These are phyloP conservation scores for Neocucurbitaria cava DNA, from an alignment of 2,329 filamentous ascomycete species.

Conservation along the genomic window DNA sequence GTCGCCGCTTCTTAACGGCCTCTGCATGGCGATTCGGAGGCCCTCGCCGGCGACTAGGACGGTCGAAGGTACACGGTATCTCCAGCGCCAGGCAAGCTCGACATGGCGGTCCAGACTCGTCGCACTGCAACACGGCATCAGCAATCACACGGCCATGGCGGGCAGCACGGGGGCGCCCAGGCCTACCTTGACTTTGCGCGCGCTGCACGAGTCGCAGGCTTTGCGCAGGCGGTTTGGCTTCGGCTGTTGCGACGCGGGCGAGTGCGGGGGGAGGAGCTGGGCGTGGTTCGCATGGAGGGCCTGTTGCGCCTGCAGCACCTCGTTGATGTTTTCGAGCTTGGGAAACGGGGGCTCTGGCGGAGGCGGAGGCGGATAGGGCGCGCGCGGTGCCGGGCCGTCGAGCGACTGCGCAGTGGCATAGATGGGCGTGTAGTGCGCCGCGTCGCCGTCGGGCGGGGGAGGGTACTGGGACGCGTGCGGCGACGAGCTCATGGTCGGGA, in stretches of 20 bases:
- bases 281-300: conserved; percentile 46
- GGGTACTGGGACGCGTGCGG: conserved; percentile 25
- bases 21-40: conserved; percentile 72
- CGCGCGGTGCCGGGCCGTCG: conserved; percentile 18
- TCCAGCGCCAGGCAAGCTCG: conserved; percentile 69
- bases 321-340: conserved; percentile 47
- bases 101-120: conserved; percentile 71
- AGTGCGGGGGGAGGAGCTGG: conserved; percentile 23
- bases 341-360: conserved; percentile 36
- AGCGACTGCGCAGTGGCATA: conserved; percentile 24
- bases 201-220: conserved; percentile 53
- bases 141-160: background rate
- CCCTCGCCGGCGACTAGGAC: conserved; percentile 68
- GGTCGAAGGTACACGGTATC: conserved; percentile 71
- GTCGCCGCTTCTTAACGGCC: conserved; percentile 67
- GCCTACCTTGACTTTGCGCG: conserved; percentile 50
- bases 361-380: conserved; percentile 30
- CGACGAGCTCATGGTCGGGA: conserved; percentile 16
- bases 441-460: conserved; percentile 21
- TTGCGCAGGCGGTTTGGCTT: conserved; percentile 50
- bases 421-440: conserved; percentile 44
- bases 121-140: conserved; percentile 58
- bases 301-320: conserved; percentile 46
- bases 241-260: conserved; percentile 22
- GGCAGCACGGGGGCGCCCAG: background rate